Conservation (phyloP, 441 rosid species). For the Flueggea neowawraea region DNA sequence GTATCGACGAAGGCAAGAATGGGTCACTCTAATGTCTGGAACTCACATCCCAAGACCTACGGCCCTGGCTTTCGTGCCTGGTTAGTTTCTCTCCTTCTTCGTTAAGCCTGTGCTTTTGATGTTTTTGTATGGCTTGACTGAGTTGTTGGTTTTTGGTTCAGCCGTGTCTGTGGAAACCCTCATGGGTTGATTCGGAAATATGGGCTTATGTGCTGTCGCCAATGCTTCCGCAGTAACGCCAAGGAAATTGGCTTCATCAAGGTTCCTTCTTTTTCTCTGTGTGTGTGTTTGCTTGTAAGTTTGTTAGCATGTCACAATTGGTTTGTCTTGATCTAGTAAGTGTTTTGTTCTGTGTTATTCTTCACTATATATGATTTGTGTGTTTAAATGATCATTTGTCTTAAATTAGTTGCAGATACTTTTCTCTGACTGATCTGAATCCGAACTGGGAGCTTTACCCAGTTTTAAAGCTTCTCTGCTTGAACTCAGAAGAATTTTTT, state of each 20-base stretch:
- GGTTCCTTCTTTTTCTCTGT: slow-evolving; percentile 25
- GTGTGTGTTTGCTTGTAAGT: too few relatives aligned
- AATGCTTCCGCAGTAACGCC: slow-evolving; percentile 86
- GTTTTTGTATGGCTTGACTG: background rate
- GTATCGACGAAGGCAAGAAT: slow-evolving; percentile 35
- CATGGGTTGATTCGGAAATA: slow-evolving; percentile 83
- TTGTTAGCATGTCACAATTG: too few relatives aligned
- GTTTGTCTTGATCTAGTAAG: too few relatives aligned
- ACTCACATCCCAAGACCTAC: slow-evolving; percentile 6
- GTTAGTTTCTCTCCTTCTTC: slow-evolving; percentile 13
- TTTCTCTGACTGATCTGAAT: too few relatives aligned
- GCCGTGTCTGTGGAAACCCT: slow-evolving; percentile 88
- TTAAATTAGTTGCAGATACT: too few relatives aligned
- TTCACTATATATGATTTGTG: too few relatives aligned
- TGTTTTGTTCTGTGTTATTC: too few relatives aligned
- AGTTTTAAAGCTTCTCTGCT: too few relatives aligned
- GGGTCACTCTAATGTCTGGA: slow-evolving; percentile 4
- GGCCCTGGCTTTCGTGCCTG: slow-evolving; percentile 8
- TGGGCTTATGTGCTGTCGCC: slow-evolving; percentile 85
- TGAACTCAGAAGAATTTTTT: too few relatives aligned
- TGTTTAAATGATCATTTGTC: too few relatives aligned
- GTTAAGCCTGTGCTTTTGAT: slow-evolving; percentile 55
- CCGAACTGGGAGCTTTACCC: too few relatives aligned
- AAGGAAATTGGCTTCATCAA: slow-evolving; percentile 88
- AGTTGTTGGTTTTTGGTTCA: background rate